phyloP scores from a whole-genome alignment of 768 basidiomycete species.

The Serendipita sp. region DNA sequence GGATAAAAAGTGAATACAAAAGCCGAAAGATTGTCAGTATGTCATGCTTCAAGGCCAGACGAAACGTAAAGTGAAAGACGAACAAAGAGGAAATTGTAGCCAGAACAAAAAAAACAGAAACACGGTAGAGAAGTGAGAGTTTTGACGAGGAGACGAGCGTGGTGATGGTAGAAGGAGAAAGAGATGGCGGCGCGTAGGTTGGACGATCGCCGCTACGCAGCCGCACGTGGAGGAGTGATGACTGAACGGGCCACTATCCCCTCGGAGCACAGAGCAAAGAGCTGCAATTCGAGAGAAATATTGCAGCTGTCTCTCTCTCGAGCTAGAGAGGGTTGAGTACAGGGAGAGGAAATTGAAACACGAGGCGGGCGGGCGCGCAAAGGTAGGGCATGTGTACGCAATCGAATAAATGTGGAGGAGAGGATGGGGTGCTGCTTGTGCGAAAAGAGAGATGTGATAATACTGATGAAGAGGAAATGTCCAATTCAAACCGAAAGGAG shows the following conservation, averaged over 20 bases:
- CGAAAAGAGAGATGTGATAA: neutral
- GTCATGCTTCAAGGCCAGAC: neutral
- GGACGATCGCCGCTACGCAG: slow-evolving; percentile 2
- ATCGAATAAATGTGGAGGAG: neutral
- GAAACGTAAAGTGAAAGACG: neutral
- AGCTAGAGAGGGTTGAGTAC: neutral
- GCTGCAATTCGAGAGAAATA: neutral
- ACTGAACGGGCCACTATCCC: neutral
- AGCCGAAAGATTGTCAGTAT: neutral
- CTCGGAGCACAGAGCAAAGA: neutral
- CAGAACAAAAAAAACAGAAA: neutral
- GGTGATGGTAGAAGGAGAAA: neutral
- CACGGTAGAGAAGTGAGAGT: neutral
- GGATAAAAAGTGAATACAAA: neutral
- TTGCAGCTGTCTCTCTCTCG: neutral
- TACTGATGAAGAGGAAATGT: neutral
- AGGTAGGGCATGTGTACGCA: neutral
- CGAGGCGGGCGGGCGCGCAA: slow-evolving; percentile 5
- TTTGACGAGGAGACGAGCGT: neutral
- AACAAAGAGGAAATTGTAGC: neutral
- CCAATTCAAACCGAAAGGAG: neutral
- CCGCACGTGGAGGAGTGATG: neutral
- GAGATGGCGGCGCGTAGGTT: neutral
- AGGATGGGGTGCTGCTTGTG: neutral
- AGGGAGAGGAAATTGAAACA: neutral